Base-by-base conservation (phyloP, 495 filamentous ascomycete species). In the Penicillium lagena region DNA sequence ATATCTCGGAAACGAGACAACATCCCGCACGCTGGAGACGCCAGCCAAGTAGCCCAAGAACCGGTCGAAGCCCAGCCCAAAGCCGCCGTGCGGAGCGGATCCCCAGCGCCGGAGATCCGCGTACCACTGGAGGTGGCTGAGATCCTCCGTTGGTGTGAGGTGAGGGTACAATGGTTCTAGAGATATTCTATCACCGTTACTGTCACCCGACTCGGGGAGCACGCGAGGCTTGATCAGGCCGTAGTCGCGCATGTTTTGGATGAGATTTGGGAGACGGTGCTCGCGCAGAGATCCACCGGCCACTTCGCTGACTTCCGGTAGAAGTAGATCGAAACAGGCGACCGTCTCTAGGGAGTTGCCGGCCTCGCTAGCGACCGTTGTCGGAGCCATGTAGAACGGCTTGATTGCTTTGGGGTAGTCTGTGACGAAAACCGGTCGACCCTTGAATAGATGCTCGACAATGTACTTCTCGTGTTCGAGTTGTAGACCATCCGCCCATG, bases 271-370 rank as follows among this genome's bases (percentile, higher is more conserved):
- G 39, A 90, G 64, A 28, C 89, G 82, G 67, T 97, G 84, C 63
- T 97, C 93, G 63, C 93, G 90, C 66, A 97, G 78, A 4, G 91
- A 96, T 17, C 93, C 93, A 12, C 93, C 93, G 13, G 83, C 87
- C 39, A 97, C 79, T 64, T 98, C 93, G 63, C 88, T 89, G 42
- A 89, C 68, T 45, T 90, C 86, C 11, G 93, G 91, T 29, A 97
- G 78, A 12, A 98, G 78, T 40, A 98, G 82, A 69, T 98, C 93
- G 60, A 98, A 98, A 65, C 91, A 96, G 13, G 91, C 87, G 9
- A 90, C 90, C 4, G 90, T 96, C 41, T 68, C 59, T 17, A 49
- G 52, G 7, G 52, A 42, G 0, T 33, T 13, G 43, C 35, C 35
- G 27, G 29, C 29, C 38, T 51, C 34, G 44, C 55, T 59, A 59